Evolutionary conservation across 306 rosid species (phyloP), one percentile per base, ranked within the genome.

Genomic region (Glycine latifolia): DNA sequence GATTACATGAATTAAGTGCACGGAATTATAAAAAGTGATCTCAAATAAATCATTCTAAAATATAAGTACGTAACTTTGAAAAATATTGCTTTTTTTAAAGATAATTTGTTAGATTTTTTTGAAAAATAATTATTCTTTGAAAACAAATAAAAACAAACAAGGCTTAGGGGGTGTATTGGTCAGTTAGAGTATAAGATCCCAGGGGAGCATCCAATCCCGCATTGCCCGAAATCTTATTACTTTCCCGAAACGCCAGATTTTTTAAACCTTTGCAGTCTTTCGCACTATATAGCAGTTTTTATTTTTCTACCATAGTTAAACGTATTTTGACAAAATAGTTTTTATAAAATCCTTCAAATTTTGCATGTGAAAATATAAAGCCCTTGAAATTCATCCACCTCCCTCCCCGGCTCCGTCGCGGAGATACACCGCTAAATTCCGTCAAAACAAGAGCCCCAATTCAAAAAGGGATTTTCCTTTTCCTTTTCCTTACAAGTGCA

Each of bases 321-420:
- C 16, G 5, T 56, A 0, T 26, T 26, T 26, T 26, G 31, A 26
- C 31, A 26, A 26, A 37, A 37, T 37, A 37, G 3, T 37, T 2
- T 26, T 37, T 2, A 72, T 71, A 72, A 61, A 79, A 50, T 63
- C 2, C 26, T 62, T 52, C 39, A 10, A 37, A 33, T 55, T 56
- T 70, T 20, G 20, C 0, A 15, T 60, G 37, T 5, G 37, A 17
- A 47, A 26, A 1, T 26, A 26, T 71, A 61, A 80, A 48, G 47
- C 61, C 58, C 33, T 58, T 46, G 17, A 43, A 12, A 26, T 71
- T 71, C 49, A n/a, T 16, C 46, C 20, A 7, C 65, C 79, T 48
- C 62, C 75, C 52, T 53, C 67, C 31, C 15, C 35, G 50, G 84
- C 84, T 50, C 84, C 74, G 84, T 60, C 73, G 78, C 48, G 59